These are phyloP conservation scores for Mrakia frigida DNA, from an alignment of 768 basidiomycete species.

Conservation along the genomic window DNA sequence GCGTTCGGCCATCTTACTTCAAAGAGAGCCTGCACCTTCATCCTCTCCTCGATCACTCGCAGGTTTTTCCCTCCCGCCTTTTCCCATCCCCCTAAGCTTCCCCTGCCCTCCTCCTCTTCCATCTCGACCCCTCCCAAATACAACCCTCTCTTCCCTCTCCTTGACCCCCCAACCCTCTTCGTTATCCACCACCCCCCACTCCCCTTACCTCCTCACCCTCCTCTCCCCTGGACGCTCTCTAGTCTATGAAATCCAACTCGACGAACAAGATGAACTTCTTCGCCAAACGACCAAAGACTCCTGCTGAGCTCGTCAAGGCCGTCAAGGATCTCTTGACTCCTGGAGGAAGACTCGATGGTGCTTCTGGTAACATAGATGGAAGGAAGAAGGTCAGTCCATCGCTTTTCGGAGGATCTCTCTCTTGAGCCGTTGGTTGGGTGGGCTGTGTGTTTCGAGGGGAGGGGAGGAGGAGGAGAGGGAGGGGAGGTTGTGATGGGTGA, in stretches of 20 bases:
- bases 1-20: too few relatives aligned
- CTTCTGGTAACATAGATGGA: slow-evolving; percentile 51
- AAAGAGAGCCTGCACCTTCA: too few relatives aligned
- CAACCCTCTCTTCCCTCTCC: not conserved
- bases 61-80: too few relatives aligned
- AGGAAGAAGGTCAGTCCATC: slow-evolving; percentile 63
- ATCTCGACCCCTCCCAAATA: not conserved
- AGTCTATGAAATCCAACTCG: slow-evolving; percentile 7
- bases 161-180: not conserved
- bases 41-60: too few relatives aligned
- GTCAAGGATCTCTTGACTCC: slow-evolving; percentile 27
- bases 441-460: not conserved
- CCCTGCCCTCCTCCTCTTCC: not conserved
- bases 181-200: not conserved
- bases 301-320: slow-evolving; percentile 26
- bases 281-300: slow-evolving; percentile 28
- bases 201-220: not conserved
- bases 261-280: slow-evolving; percentile 33
- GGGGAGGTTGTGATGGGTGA: not conserved
- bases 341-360: slow-evolving; percentile 17
- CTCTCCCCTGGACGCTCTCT: not conserved
- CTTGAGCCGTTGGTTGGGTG: not conserved
- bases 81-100: not conserved
- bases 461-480: not conserved
- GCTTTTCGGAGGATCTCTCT: not conserved